Base-by-base conservation (phyloP, 202 grass and related monocot species). In the Hordeum pubiflorum region DNA sequence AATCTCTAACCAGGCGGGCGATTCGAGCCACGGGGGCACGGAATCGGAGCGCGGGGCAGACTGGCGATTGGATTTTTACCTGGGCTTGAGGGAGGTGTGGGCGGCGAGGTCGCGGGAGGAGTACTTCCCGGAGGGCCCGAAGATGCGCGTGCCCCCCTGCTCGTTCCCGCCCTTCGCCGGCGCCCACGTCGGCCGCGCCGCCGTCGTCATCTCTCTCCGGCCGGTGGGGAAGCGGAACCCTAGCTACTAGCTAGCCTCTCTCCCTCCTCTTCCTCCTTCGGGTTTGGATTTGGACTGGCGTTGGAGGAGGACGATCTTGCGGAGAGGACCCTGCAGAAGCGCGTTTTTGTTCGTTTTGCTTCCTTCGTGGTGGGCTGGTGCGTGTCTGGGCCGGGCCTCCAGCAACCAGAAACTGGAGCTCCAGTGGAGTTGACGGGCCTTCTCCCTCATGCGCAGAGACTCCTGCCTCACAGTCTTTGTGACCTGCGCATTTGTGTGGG, bases 111-210 rank as follows among this genome's bases (percentile, higher is more conserved):
- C 95, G 74, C 92, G 89, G 63, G 90, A 98, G 58, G 95, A 98
- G 79, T 85, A 94, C 76, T 98, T 93, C 55, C 78, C 64, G 4
- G 95, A 98, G 44, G 95, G 96, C 0, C 96, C 96, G 62, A 99
- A 95, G 87, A 99, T 95, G 69, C 92, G 84, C 2, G 92, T 95
- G 43, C 96, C 96, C 0, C 92, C 96, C 80, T 98, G 96, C 82
- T 98, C 96, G 87, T 98, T 95, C 9, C 96, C 92, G 20, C 96
- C 96, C 88, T 98, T 98, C 23, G 96, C 96, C 43, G 96, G 96
- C 3, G 96, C 92, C 96, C 96, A 99, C n/a, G 92, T 95, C 27
- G 96, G 96, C 20, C 96, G 88, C 46, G 95, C 95, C 32, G 95
- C 95, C 52, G 95, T 93, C 58, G 95, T 93, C 95, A 98, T 97